Percentiles rank a stretch among this genome's conserved stretches.
Evolutionary conservation across 345 rosid genomes (phyloP).

Genomic region (Pistacia atlantica): DNA sequence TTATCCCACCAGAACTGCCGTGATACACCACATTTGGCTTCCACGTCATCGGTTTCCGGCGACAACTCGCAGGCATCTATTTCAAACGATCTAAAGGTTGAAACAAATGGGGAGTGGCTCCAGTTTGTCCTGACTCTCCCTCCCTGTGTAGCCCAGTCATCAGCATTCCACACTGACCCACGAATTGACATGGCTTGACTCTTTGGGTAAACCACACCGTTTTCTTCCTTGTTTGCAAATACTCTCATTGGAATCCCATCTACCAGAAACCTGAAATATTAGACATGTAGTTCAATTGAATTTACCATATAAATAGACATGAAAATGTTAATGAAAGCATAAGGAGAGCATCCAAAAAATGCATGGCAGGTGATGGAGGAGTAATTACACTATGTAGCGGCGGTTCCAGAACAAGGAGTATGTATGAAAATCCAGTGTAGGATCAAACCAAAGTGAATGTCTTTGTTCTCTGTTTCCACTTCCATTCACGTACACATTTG

Average conservation of each 20-base stretch:
- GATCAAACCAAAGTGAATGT: conserved; percentile 10
- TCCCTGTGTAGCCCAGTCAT: conserved; percentile 1
- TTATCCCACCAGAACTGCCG: conserved; percentile 2
- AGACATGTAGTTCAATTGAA: background rate
- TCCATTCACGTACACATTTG: background rate
- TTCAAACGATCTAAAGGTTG: background rate
- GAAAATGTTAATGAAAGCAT: too few relatives aligned
- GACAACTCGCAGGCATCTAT: background rate
- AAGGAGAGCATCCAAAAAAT: too few relatives aligned
- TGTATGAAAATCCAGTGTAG: background rate
- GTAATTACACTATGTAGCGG: background rate
- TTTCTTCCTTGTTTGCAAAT: background rate
- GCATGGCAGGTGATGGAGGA: too few relatives aligned
- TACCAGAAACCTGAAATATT: background rate
- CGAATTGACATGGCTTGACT: conserved; percentile 6
- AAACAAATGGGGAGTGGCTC: background rate
- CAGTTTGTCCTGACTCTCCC: background rate
- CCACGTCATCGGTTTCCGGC: background rate
- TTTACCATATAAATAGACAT: background rate
- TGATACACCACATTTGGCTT: background rate
- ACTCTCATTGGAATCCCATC: background rate
- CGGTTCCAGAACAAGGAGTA: background rate
- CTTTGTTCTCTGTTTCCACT: conserved; percentile 7
- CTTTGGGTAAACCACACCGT: background rate
- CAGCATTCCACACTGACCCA: background rate